A percentile compares a stretch with the other conserved stretches of the same genome.
These are phyloP conservation scores for Solanum okadae DNA, from an alignment of 257 asterid genomes.

Conservation along the genomic window DNA sequence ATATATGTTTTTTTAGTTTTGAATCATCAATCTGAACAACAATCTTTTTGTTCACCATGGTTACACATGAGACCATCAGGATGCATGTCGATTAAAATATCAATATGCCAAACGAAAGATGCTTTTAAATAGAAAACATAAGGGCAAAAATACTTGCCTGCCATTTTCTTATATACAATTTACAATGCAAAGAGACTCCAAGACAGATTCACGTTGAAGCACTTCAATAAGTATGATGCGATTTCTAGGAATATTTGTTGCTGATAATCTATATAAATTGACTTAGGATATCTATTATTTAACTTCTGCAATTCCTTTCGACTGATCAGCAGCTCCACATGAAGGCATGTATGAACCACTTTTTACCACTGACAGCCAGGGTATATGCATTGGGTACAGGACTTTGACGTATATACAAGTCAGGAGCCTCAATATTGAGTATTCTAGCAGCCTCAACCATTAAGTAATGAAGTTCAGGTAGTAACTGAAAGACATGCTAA, in stretches of 20 bases:
- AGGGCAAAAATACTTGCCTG: neutral
- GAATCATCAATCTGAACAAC: neutral
- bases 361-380: slow-evolving; percentile 81
- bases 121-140: neutral
- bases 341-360: slow-evolving; percentile 87
- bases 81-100: neutral
- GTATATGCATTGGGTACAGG: slow-evolving; percentile 92
- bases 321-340: slow-evolving; percentile 61
- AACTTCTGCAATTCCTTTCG: slow-evolving; percentile 68
- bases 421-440: slow-evolving; percentile 69
- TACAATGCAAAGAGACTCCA: neutral
- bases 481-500: slow-evolving; percentile 29
- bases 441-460: slow-evolving; percentile 70
- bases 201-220: neutral
- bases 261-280: neutral
- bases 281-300: neutral
- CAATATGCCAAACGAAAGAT: neutral
- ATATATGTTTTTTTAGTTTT: neutral
- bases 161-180: neutral
- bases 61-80: neutral
- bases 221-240: neutral
- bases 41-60: neutral
- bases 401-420: slow-evolving; percentile 84
- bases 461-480: slow-evolving; percentile 67
- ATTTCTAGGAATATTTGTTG: neutral